These are phyloP conservation scores for Pestalotiopsis sp. DNA, from an alignment of 2,329 filamentous ascomycete species.

Conservation along the genomic window DNA sequence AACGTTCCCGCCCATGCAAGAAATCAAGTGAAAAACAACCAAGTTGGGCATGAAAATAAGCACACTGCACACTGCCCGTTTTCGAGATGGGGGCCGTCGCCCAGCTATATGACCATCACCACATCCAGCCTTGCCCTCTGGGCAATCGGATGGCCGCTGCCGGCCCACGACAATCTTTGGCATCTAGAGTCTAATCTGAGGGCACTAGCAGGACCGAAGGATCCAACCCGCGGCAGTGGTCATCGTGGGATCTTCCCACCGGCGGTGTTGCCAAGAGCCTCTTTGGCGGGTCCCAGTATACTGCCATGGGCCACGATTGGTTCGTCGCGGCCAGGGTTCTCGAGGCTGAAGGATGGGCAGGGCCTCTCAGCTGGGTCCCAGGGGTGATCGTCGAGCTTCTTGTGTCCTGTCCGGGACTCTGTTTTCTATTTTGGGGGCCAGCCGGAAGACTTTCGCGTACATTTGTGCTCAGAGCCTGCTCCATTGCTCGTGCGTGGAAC, in stretches of 20 bases:
- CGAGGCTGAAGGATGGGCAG: neutral
- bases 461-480: neutral
- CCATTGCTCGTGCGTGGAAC: neutral
- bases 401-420: neutral
- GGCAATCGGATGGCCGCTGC: neutral
- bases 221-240: neutral
- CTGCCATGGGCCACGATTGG: neutral
- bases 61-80: too few species aligned
- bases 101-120: neutral
- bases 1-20: neutral
- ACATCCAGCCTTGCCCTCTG: neutral
- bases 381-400: neutral
- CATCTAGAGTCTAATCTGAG: neutral
- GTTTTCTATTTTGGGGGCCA: neutral
- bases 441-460: neutral
- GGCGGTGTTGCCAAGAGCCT: neutral
- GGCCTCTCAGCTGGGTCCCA: neutral
- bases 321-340: neutral
- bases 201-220: neutral
- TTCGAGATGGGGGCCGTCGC: neutral
- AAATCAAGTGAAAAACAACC: neutral
- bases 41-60: neutral
- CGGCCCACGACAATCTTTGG: neutral
- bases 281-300: neutral
- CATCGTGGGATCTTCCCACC: neutral